phyloP scores from a whole-genome alignment of 208 protist species.

The Phytomonas francai region DNA sequence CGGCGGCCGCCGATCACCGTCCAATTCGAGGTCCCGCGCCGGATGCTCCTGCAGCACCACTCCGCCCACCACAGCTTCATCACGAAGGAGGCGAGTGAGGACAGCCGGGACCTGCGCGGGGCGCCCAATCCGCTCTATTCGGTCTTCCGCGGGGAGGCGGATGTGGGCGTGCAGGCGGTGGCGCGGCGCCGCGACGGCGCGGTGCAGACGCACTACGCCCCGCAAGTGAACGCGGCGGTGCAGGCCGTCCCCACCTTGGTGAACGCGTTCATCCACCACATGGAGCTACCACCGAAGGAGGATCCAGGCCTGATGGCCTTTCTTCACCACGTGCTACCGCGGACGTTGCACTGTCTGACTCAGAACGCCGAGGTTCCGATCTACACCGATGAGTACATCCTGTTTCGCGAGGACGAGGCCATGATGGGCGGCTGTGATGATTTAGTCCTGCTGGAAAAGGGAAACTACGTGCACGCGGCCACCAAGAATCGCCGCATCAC shows the following conservation, averaged over 20 bases:
- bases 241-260: constrained; percentile 78
- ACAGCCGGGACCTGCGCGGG: constrained; percentile 74
- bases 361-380: constrained; percentile 83
- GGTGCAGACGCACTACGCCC: constrained; percentile 73
- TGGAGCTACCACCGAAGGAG: constrained; percentile 43
- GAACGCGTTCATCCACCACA: constrained; percentile 69
- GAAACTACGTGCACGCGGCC: constrained; percentile 73
- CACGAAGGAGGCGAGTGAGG: constrained; percentile 83
- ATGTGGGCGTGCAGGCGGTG: constrained; percentile 77
- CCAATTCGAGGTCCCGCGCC: constrained; percentile 54
- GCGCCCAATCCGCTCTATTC: constrained; percentile 57
- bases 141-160: constrained; percentile 56
- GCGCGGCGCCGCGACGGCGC: constrained; percentile 11
- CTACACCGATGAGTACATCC: constrained; percentile 79
- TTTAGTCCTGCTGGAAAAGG: constrained; percentile 74
- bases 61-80: constrained; percentile 42
- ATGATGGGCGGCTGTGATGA: constrained; percentile 78
- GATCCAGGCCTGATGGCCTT: constrained; percentile 55
- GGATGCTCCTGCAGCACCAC: constrained; percentile 55
- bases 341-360: constrained; percentile 70
- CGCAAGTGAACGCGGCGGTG: constrained; percentile 65
- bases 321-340: constrained; percentile 68
- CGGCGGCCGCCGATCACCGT: constrained; percentile 55
- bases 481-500: constrained; percentile 75
- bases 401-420: constrained; percentile 84